These are phyloP conservation scores for Prunus campanulata DNA, from an alignment of 306 rosid genomes.

Conservation along the genomic window DNA sequence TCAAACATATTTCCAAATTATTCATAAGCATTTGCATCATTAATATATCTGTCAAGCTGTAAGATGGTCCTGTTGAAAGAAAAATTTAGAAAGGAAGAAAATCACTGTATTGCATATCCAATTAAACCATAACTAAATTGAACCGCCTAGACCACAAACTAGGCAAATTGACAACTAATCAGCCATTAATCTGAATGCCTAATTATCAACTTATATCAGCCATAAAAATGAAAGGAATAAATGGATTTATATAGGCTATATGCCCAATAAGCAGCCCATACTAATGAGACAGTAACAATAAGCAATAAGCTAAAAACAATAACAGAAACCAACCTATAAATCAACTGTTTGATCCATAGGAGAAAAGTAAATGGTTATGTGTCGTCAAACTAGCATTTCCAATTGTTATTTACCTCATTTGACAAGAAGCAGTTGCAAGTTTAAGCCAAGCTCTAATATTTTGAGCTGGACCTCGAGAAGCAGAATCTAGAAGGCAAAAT, in stretches of 20 bases:
- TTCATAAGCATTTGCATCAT: too few species aligned
- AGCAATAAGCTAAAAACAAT: neutral
- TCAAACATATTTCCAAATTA: too few species aligned
- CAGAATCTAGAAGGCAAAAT: slow-evolving; percentile 51
- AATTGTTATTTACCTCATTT: too few species aligned
- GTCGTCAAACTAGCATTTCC: too few species aligned
- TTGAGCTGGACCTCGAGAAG: slow-evolving; percentile 30
- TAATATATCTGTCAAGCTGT: neutral
- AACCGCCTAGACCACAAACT: neutral
- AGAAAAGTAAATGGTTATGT: too few species aligned
- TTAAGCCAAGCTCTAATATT: slow-evolving; percentile 76
- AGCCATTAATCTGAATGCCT: neutral
- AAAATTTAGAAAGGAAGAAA: neutral
- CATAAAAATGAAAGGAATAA: neutral
- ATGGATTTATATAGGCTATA: neutral
- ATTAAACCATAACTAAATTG: neutral
- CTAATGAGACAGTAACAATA: neutral
- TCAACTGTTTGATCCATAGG: neutral
- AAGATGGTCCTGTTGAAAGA: neutral
- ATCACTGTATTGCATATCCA: neutral
- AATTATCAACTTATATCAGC: neutral
- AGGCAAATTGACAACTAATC: neutral
- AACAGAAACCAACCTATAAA: slow-evolving; percentile 10
- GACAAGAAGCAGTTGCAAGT: slow-evolving; percentile 58
- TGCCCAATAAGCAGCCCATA: too few species aligned